Evolutionary conservation across 306 rosid genomes (phyloP), one percentile per base, ranked within the genome.

Genomic region (Quercus dentata): DNA sequence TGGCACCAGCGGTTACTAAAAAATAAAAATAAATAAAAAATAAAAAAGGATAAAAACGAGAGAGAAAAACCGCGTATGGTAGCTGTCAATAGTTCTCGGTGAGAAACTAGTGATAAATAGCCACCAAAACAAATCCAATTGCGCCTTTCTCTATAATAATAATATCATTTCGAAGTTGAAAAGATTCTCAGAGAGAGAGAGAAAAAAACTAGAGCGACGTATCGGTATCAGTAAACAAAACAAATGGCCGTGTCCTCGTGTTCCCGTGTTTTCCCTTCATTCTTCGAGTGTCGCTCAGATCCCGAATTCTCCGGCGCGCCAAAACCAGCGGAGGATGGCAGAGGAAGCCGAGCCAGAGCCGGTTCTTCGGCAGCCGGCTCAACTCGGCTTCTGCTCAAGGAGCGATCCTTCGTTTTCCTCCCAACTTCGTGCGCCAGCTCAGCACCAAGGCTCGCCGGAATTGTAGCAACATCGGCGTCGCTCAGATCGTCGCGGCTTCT

Each of bases 401-500:
- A 52, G 61, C 78, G 79, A 92, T 92, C 74, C 78, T 88, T 33
- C 84, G 94, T 61, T 95, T 95, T 62, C 98, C 99, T 21, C 99
- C 97, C 1, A 95, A 95, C 85, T 95, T 95, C 58, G 94, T 88
- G 77, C 92, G 96, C 76, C 97, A 92, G 86, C 89, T 95, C 25
- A 92, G 99, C 90, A 92, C 85, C 64, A 92, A 95, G 87, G 97
- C 99, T 3, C 94, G 98, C 38, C 85, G 98, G 72, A 95, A 95
- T 82, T 95, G 99, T 83, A 90, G 99, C 90, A 95, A 95, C 88
- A 95, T 95, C 86, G 98, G 97, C 15, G 97, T 95, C 56, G 99
- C 99, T 2, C 99, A 95, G 84, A 88, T 95, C 81, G 99, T 95
- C n/a, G 97, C 98, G 17, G 98, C 99, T 61, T 95, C 99, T 83